phyloP scores from a whole-genome alignment of 306 rosid genomes.

The Vicia sativa region DNA sequence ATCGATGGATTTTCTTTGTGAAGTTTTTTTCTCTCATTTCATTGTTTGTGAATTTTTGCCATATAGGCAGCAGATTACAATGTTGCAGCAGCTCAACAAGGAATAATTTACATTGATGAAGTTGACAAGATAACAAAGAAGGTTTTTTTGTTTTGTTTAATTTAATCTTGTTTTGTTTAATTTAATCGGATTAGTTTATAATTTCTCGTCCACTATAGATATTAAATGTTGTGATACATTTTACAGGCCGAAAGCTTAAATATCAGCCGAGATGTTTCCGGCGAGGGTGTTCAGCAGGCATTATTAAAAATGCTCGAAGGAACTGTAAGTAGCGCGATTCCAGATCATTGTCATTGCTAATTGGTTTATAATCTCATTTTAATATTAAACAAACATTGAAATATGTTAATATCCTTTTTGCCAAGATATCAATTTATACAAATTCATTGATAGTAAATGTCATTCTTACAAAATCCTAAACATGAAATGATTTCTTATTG shows the following conservation, averaged over 20 bases:
- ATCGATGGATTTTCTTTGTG: neutral
- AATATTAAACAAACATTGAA: neutral
- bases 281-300: conserved; percentile 99
- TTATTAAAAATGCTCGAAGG: conserved; percentile 96
- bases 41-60: conserved; percentile 31
- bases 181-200: conserved; percentile 11
- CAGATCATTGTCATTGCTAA: conserved; percentile 22
- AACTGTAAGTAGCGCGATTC: conserved; percentile 70
- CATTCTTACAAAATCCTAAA: conserved; percentile 40
- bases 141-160: conserved; percentile 51
- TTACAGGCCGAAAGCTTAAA: conserved; percentile 92
- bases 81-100: conserved; percentile 98
- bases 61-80: conserved; percentile 93
- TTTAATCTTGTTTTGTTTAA: conserved; percentile 18
- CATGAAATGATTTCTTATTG: conserved; percentile 45
- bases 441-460: conserved; percentile 12
- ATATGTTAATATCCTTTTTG: too few species aligned
- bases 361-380: conserved; percentile 18
- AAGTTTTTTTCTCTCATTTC: conserved; percentile 14
- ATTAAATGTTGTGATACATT: conserved; percentile 32
- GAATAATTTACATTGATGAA: conserved; percentile 96
- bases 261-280: conserved; percentile 95
- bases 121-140: conserved; percentile 99
- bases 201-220: conserved; percentile 30
- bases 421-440: neutral